Percentiles rank a stretch among this genome's conserved stretches.
These are phyloP conservation scores for Simplicillium sp. DNA, from an alignment of 2,329 filamentous ascomycete genomes.

Conservation along the genomic window DNA sequence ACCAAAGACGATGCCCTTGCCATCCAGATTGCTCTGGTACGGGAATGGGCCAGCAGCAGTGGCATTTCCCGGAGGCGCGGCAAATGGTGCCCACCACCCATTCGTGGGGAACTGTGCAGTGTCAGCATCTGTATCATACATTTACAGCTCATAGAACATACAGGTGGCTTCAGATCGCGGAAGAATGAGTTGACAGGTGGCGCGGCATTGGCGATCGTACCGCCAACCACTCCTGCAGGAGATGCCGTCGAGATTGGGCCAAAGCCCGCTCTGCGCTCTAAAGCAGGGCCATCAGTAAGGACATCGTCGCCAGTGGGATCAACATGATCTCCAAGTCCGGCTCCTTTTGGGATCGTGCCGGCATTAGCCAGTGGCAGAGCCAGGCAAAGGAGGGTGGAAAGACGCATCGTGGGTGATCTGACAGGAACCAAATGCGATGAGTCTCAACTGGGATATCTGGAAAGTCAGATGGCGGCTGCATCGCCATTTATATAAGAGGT, in stretches of 20 bases:
- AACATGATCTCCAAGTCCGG: no score
- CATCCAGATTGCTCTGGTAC: constrained; percentile 12
- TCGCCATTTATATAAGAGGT: no score
- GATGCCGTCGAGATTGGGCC: constrained; percentile 12
- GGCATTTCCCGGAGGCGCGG: constrained; percentile 11
- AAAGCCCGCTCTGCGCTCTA: constrained; percentile 2
- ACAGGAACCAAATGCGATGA: no score
- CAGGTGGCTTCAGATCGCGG: constrained; percentile 13
- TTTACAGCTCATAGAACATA: constrained; percentile 3
- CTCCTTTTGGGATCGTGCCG: no score
- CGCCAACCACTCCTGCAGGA: constrained; percentile 10
- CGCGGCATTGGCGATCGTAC: constrained; percentile 7
- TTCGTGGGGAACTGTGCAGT: constrained; percentile 12
- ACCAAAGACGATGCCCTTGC: constrained; percentile 11
- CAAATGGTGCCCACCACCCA: constrained; percentile 14
- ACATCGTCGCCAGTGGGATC: no score
- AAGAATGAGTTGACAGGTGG: constrained; percentile 13
- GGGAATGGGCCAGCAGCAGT: constrained; percentile 14
- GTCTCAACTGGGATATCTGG: no score
- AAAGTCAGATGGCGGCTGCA: no score
- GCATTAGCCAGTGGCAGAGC: no score
- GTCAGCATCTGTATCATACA: not conserved
- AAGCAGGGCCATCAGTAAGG: no score
- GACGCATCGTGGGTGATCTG: no score
- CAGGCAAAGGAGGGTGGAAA: no score